Evolutionary conservation across 805 yeast species (phyloP), one percentile per base, ranked within the genome.

Genomic region (Lipomyces lipofer): DNA sequence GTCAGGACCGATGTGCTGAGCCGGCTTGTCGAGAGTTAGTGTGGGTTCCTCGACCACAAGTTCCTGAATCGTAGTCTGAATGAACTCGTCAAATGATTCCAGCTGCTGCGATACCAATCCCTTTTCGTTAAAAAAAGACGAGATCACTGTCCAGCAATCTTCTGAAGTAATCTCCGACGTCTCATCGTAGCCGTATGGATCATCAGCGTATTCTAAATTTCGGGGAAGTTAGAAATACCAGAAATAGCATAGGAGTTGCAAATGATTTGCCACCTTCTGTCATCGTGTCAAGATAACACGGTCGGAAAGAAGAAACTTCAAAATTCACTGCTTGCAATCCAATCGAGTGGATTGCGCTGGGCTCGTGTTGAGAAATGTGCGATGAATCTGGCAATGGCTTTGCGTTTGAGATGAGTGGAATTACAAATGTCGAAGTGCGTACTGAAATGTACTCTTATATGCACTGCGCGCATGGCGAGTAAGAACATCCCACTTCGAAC

Each of bases 131-230:
- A 94, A 94, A 73, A 94, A 94, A 15, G 98, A 82, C 27, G 97
- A 86, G 63, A 94, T 94, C 59, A 94, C 98, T 29, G 96, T 85
- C 99, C 99, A 94, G 74, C 99, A 94, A 78, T 94, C 99, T 75
- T 94, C 99, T 27, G 97, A 88, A 29, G 98, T 90, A 74, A 94
- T 88, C 67, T 85, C 81, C 57, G 79, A 80, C 49, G 73, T 77
- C 59, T 81, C 88, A 64, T 85, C 91, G 69, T 83, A 84, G 52
- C 80, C 82, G 71, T 88, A 86, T 47, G 84, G 86, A 71, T 86
- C 91, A 42, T 75, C 78, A 27, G 32, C 40, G 40, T 53, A 53
- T 29, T 56, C 61, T 54, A 33, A 8, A 38, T 17, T 6, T 9
- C 35, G 22, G 9, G 13, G 24, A 21, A 8, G 43, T 47, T 36